These are phyloP conservation scores for Balansia obtecta DNA, from an alignment of 2,329 filamentous ascomycete species.

Conservation along the genomic window DNA sequence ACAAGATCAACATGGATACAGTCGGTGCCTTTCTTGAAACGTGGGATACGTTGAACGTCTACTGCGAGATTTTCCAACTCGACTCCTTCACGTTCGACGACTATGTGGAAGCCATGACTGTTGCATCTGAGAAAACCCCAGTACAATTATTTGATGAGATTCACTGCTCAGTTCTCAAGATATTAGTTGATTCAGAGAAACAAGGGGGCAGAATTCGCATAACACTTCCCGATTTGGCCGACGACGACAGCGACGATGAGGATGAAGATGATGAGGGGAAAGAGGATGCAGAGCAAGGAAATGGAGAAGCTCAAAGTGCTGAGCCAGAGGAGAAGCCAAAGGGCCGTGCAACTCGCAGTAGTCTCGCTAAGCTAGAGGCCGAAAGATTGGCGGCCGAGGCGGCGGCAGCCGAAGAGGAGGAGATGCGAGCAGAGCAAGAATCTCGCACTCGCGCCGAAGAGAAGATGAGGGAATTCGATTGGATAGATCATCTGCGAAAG, in stretches of 20 bases:
- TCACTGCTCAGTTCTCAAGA: slow-evolving; percentile 82
- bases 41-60: slow-evolving; percentile 97
- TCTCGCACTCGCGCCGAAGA: slow-evolving; percentile 61
- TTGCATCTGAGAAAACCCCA: slow-evolving; percentile 58
- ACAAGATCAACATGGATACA: slow-evolving; percentile 65
- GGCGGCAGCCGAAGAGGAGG: slow-evolving; percentile 39
- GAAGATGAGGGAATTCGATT: slow-evolving; percentile 61
- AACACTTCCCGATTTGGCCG: slow-evolving; percentile 60
- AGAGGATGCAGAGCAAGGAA: slow-evolving; percentile 39
- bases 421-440: slow-evolving; percentile 32
- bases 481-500: slow-evolving; percentile 73
- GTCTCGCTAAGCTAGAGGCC: slow-evolving; percentile 68
- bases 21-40: slow-evolving; percentile 79
- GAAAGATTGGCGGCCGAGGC: slow-evolving; percentile 52
- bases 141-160: slow-evolving; percentile 84
- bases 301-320: slow-evolving; percentile 42
- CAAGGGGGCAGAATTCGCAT: slow-evolving; percentile 72
- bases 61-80: slow-evolving; percentile 83
- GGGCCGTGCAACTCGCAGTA: slow-evolving; percentile 70
- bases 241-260: slow-evolving; percentile 56
- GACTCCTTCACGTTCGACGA: slow-evolving; percentile 98
- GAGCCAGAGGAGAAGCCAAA: slow-evolving; percentile 58
- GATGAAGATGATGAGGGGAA: slow-evolving; percentile 48
- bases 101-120: slow-evolving; percentile 76
- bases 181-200: slow-evolving; percentile 63